A percentile compares a stretch with the other conserved stretches of the same genome.
These are phyloP conservation scores for Sordaria brevicollis DNA, from an alignment of 495 filamentous ascomycete genomes.

Conservation along the genomic window DNA sequence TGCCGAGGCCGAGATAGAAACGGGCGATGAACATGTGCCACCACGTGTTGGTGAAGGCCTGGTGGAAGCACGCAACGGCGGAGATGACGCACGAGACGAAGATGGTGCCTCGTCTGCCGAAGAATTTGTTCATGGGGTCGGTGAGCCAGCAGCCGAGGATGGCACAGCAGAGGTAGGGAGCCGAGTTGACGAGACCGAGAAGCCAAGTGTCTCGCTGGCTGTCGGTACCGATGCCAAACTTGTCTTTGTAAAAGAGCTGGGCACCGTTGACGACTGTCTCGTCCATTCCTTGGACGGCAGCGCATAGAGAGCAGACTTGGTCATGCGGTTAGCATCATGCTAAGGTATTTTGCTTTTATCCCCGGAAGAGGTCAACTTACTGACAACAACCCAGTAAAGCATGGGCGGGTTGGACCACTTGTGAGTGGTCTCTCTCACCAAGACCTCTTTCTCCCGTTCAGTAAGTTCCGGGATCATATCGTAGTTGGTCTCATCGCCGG, in stretches of 20 bases:
- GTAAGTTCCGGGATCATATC: conserved; percentile 45
- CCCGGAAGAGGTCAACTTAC: conserved; percentile 34
- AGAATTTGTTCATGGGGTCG: conserved; percentile 64
- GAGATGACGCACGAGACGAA: conserved; percentile 59
- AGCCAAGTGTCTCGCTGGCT: conserved; percentile 46
- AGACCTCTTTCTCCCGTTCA: conserved; percentile 43
- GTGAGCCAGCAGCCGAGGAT: conserved; percentile 76
- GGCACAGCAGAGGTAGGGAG: conserved; percentile 69
- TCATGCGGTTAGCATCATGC: background rate
- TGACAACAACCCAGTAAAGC: conserved; percentile 58
- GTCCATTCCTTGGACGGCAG: conserved; percentile 56
- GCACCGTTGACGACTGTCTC: conserved; percentile 76
- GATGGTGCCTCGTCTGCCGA: conserved; percentile 76
- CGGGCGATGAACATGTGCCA: conserved; percentile 64
- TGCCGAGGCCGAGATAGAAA: conserved; percentile 63
- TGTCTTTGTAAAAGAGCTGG: conserved; percentile 52
- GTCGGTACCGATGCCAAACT: conserved; percentile 55
- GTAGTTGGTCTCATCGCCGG: conserved; percentile 34
- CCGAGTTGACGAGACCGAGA: conserved; percentile 54
- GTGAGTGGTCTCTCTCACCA: conserved; percentile 53
- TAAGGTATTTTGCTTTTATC: conserved; percentile 36
- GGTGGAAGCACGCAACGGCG: conserved; percentile 64
- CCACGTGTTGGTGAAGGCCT: conserved; percentile 66
- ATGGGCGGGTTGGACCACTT: conserved; percentile 62
- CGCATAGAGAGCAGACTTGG: conserved; percentile 29